Evolutionary conservation across 2,329 filamentous ascomycete species (phyloP).

Genomic region (Talaromyces amestolkiae): DNA sequence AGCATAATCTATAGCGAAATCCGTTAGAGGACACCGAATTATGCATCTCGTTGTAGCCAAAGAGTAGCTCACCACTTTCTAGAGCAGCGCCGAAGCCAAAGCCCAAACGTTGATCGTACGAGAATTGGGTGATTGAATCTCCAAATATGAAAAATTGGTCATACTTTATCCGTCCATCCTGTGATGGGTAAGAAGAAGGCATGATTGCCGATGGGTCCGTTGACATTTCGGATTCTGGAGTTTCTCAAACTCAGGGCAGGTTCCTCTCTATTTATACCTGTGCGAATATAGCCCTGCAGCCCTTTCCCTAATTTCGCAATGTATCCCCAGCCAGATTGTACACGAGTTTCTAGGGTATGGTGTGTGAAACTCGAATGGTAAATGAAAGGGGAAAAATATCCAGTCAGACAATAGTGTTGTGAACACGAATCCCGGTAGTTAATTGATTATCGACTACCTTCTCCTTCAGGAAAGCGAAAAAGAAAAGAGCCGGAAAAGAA

Average conservation of each 20-base stretch:
- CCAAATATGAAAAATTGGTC: constrained; percentile 81
- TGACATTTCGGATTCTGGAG: constrained; percentile 4
- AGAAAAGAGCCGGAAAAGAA: constrained; percentile 5
- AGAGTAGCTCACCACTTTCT: constrained; percentile 58
- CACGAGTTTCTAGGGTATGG: neutral
- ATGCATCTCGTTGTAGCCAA: neutral
- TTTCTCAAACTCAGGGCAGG: neutral
- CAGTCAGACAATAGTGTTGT: constrained; percentile 1
- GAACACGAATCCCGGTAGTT: neutral
- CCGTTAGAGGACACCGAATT: constrained; percentile 18
- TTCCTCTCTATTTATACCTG: constrained; percentile 1
- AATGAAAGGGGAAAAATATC: neutral
- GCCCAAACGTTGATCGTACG: constrained; percentile 60
- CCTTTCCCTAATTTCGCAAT: neutral
- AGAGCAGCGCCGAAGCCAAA: constrained; percentile 74
- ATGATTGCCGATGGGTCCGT: constrained; percentile 12
- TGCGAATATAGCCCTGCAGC: too few species aligned
- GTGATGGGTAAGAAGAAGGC: constrained; percentile 5
- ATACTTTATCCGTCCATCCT: constrained; percentile 40
- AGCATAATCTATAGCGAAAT: constrained; percentile 59
- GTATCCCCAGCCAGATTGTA: neutral
- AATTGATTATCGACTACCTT: neutral
- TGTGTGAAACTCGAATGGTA: constrained; percentile 10
- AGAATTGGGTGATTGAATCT: constrained; percentile 79
- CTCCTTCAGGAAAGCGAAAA: neutral